A percentile compares a stretch with the other conserved stretches of the same genome.
Evolutionary conservation across 2,329 filamentous ascomycete genomes (phyloP).

Genomic region (Xylariaceae sp.): DNA sequence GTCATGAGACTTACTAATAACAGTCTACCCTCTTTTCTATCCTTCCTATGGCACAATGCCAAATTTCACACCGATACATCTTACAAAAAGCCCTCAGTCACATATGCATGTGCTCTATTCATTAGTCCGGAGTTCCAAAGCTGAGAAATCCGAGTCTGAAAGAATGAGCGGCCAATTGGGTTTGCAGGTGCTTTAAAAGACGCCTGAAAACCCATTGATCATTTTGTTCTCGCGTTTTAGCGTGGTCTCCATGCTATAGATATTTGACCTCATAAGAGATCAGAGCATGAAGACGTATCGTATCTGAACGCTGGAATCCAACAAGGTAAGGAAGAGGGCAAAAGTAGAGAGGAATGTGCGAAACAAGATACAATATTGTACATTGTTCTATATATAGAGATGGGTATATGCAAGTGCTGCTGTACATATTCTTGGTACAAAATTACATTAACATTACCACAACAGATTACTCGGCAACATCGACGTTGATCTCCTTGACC

Average conservation of each 20-base stretch:
- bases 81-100: neutral
- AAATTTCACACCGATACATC: neutral
- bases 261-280: slow-evolving; percentile 27
- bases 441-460: slow-evolving; percentile 32
- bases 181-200: slow-evolving; percentile 24
- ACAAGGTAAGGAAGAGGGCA: neutral
- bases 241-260: slow-evolving; percentile 64
- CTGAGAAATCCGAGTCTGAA: slow-evolving; percentile 66
- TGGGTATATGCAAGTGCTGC: slow-evolving; percentile 45
- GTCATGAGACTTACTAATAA: no score
- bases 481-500: slow-evolving; percentile 74
- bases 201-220: slow-evolving; percentile 31
- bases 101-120: slow-evolving; percentile 61
- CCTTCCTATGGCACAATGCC: no score
- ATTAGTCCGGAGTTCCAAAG: slow-evolving; percentile 68
- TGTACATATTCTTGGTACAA: slow-evolving; percentile 40
- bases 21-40: no score
- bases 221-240: slow-evolving; percentile 63
- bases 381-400: slow-evolving; percentile 39
- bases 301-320: slow-evolving; percentile 61
- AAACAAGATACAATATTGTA: slow-evolving; percentile 20
- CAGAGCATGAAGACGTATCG: slow-evolving; percentile 65
- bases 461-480: slow-evolving; percentile 41
- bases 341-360: neutral
- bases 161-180: slow-evolving; percentile 55